A percentile compares a stretch with the other conserved stretches of the same genome.
Evolutionary conservation across 2,329 filamentous ascomycete species (phyloP).

Genomic region (Xylariaceae sp.): DNA sequence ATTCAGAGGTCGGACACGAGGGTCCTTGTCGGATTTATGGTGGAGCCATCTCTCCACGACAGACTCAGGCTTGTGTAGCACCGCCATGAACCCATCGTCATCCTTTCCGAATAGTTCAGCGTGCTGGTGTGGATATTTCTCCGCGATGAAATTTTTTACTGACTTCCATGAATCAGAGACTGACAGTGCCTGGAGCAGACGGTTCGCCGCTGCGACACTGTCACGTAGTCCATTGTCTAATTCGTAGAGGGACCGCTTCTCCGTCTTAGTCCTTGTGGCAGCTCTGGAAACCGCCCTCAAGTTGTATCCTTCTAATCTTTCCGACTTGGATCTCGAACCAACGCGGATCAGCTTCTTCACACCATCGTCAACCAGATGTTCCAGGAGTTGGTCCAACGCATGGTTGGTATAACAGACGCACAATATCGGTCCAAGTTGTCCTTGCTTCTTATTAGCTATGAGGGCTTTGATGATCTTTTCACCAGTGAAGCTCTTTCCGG

Average conservation of each 20-base stretch:
- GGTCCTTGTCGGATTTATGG: too few relatives aligned
- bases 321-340: constrained; percentile 63
- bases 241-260: constrained; percentile 43
- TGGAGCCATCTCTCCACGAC: too few relatives aligned
- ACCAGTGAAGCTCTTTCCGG: constrained; percentile 69
- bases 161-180: too few relatives aligned
- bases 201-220: too few relatives aligned
- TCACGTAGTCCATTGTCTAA: constrained; percentile 23
- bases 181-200: too few relatives aligned
- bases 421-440: constrained; percentile 55
- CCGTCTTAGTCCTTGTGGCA: constrained; percentile 46
- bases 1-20: too few relatives aligned
- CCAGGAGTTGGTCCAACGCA: constrained; percentile 62
- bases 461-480: constrained; percentile 63
- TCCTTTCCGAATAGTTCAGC: too few relatives aligned
- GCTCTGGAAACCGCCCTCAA: constrained; percentile 48
- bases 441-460: constrained; percentile 48
- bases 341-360: constrained; percentile 64
- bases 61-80: too few relatives aligned
- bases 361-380: constrained; percentile 59
- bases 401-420: constrained; percentile 60
- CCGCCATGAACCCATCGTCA: too few relatives aligned
- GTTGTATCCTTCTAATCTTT: constrained; percentile 56
- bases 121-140: too few relatives aligned
- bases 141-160: too few relatives aligned